Base-by-base conservation (phyloP, 495 filamentous ascomycete species). In the Penicillium cinerascens region DNA sequence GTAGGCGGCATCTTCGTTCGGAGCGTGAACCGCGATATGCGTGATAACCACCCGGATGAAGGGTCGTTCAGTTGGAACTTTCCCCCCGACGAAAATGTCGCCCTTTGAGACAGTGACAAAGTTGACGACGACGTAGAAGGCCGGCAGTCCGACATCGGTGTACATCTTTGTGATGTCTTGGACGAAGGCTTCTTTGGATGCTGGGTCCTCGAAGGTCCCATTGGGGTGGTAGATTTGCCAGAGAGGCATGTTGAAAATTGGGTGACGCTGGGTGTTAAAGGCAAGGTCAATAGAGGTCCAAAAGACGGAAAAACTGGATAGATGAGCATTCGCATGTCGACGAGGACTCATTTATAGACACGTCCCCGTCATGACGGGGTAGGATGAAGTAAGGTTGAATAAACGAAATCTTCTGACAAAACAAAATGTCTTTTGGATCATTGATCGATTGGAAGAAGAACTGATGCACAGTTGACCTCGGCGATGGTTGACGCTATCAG, bases 161-260 rank as follows among this genome's bases (percentile, higher is more conserved):
- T 68, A 68, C n/a, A 60, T 55, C 7, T 61, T 52, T 1, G 65
- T 68, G 15, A 68, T 63, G 42, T 60, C 60, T 37, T 56, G 13
- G 10, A 50, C 55, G 27, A 68, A 53, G 22, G 49, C 15, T 15
- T 49, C 21, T 38, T 68, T 68, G 10, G 51, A 40, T 0, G 46
- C 45, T 1, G 35, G 1, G 20, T 60, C 51, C 8, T 41, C 35
- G 47, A 60, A 60, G 26, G 53, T 59, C 29, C 47, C 49, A 7
- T 41, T 15, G 2, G 55, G 60, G 38, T 63, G 61, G 46, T 61
- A 61, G 36, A 68, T 68, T 42, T 61, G 62, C 65, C 63, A 68
- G 42, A 64, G 60, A n/a, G 65, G 63, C 63, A 66, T 68, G 3
- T 51, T 44, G 23, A n/a, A 18, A 13, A 2, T n/a, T 20, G 37